Evolutionary conservation across 2,329 filamentous ascomycete species (phyloP).

Genomic region (Pleoardoris graminearum): DNA sequence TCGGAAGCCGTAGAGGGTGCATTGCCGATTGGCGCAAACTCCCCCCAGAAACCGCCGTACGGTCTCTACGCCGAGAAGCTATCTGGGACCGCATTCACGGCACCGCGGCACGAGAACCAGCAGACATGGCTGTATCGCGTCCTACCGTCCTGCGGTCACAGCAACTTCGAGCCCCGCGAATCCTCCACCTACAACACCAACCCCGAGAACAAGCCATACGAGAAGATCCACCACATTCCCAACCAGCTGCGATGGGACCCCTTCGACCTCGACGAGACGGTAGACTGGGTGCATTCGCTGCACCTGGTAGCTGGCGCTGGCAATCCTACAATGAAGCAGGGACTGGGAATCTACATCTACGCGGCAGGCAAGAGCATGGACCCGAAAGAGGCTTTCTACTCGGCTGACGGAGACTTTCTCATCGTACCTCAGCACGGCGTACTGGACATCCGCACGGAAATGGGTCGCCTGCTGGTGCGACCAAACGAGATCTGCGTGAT

Average conservation of each 20-base stretch:
- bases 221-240: slow-evolving; percentile 72
- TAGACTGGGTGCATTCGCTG: slow-evolving; percentile 70
- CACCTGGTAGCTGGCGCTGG: slow-evolving; percentile 78
- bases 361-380: slow-evolving; percentile 79
- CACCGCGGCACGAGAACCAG: slow-evolving; percentile 60
- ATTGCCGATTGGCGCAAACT: slow-evolving; percentile 75
- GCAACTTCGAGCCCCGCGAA: slow-evolving; percentile 56
- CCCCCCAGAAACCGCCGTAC: slow-evolving; percentile 76
- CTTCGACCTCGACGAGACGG: slow-evolving; percentile 71
- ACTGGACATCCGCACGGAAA: slow-evolving; percentile 69
- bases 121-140: slow-evolving; percentile 64
- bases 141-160: slow-evolving; percentile 61
- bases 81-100: slow-evolving; percentile 63
- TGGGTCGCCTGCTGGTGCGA: slow-evolving; percentile 65
- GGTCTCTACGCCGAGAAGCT: slow-evolving; percentile 79
- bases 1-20: slow-evolving; percentile 76
- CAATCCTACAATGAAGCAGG: slow-evolving; percentile 76
- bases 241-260: slow-evolving; percentile 82
- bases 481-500: slow-evolving; percentile 71
- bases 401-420: slow-evolving; percentile 71
- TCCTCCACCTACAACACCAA: slow-evolving; percentile 56
- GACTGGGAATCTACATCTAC: slow-evolving; percentile 79
- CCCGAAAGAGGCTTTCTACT: slow-evolving; percentile 76
- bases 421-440: slow-evolving; percentile 68
- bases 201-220: slow-evolving; percentile 53